Conservation (phyloP, 148 eudicot genomes). For the Dianthus caryophyllus region DNA sequence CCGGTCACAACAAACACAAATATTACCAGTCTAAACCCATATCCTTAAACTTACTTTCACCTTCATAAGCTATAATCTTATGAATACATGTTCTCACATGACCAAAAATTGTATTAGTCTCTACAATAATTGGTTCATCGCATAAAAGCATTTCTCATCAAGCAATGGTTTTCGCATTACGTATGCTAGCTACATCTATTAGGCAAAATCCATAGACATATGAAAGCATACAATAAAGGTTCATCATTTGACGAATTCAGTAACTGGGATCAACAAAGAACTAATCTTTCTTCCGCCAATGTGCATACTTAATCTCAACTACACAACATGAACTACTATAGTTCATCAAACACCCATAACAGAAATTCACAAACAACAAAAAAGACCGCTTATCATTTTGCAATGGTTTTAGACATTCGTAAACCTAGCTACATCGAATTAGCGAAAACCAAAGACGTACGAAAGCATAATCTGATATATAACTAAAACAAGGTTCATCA, state of each 20-base stretch:
- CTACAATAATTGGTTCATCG: too few relatives aligned
- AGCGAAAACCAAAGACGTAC: too few relatives aligned
- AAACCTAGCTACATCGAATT: too few relatives aligned
- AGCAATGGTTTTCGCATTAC: too few relatives aligned
- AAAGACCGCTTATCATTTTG: too few relatives aligned
- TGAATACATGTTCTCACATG: not conserved
- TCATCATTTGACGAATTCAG: not conserved
- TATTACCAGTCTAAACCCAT: too few relatives aligned
- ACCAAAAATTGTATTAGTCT: not conserved
- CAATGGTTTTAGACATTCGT: too few relatives aligned
- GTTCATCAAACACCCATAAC: not conserved
- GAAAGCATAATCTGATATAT: too few relatives aligned
- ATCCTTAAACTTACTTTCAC: not conserved
- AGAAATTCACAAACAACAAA: not conserved
- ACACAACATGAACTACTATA: conserved; percentile 72
- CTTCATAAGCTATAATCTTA: too few relatives aligned
- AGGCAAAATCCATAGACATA: not conserved
- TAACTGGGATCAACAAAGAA: not conserved
- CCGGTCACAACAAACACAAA: not conserved
- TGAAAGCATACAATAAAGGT: not conserved
- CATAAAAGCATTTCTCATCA: too few relatives aligned
- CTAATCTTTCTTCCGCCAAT: not conserved
- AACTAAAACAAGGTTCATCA: too few relatives aligned
- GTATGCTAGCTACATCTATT: too few relatives aligned
- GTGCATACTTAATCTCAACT: conserved; percentile 21